These are phyloP conservation scores for Mortierella claussenii DNA, from an alignment of 192 early-diverging fungal genomes.

Conservation along the genomic window DNA sequence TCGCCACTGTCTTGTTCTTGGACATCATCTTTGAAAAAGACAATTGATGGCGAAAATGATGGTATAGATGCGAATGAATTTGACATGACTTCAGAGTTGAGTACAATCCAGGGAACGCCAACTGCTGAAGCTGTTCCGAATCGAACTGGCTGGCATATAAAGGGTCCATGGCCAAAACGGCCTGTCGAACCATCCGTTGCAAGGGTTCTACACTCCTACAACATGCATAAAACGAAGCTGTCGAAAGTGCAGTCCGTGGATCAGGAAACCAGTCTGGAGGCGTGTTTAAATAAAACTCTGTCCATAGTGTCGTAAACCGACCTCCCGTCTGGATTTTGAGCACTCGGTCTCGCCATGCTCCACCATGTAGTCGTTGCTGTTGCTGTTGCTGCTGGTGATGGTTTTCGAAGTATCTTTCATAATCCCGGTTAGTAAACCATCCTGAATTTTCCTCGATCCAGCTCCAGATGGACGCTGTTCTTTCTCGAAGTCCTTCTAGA, in stretches of 20 bases:
- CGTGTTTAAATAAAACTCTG: constrained; percentile 53
- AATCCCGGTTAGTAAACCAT: constrained; percentile 53
- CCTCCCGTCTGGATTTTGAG: constrained; percentile 47
- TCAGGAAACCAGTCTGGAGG: constrained; percentile 19
- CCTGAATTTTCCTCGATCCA: constrained; percentile 43
- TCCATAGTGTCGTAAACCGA: constrained; percentile 46
- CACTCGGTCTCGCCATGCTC: constrained; percentile 35
- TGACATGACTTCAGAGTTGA: neutral
- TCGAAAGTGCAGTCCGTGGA: constrained; percentile 17
- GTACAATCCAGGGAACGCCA: constrained; percentile 16
- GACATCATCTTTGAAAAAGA: too few species aligned
- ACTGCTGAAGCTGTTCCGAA: constrained; percentile 8
- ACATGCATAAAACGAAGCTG: neutral
- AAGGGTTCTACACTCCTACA: neutral
- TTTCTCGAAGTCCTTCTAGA: constrained; percentile 24
- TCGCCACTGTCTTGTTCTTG: neutral
- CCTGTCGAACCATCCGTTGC: neutral
- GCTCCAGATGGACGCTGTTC: constrained; percentile 50
- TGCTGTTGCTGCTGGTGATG: neutral
- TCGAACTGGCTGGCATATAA: constrained; percentile 32
- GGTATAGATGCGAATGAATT: neutral
- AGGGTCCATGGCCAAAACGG: neutral
- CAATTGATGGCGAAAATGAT: neutral
- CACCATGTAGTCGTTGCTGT: neutral
- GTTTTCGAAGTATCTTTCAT: neutral